These are phyloP conservation scores for Potentilla sterilis DNA, from an alignment of 306 rosid genomes.

Conservation along the genomic window DNA sequence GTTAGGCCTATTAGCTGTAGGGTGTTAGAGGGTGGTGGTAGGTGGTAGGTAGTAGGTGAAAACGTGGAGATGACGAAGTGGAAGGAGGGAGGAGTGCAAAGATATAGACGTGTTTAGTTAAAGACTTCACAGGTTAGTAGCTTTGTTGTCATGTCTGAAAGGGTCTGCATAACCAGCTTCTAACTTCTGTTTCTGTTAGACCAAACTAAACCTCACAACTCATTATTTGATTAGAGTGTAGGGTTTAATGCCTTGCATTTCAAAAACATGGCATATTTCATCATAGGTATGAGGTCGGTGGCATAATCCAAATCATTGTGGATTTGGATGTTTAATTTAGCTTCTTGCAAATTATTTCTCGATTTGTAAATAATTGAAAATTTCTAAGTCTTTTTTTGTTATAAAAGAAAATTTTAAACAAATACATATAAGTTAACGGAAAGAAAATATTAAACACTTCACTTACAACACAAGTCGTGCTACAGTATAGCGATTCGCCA, in stretches of 20 bases:
- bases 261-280: neutral
- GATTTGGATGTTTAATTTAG: neutral
- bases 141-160: constrained; percentile 4
- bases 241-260: neutral
- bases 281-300: neutral
- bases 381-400: neutral
- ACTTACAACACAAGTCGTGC: neutral
- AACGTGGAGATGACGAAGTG: constrained; percentile 1
- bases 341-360: neutral
- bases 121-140: neutral
- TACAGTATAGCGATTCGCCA: rapidly evolving
- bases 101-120: neutral
- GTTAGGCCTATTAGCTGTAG: neutral
- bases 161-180: neutral
- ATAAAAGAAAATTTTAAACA: too few relatives aligned
- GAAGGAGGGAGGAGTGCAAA: neutral
- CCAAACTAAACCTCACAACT: constrained; percentile 6
- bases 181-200: neutral
- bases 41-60: neutral
- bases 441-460: too few relatives aligned
- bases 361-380: neutral
- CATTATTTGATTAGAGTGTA: neutral
- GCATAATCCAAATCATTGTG: neutral
- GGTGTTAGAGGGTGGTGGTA: neutral
- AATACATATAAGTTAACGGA: too few relatives aligned